Evolutionary conservation across 1,284 basidiomycete genomes (phyloP), one percentile per base, ranked within the genome.

Genomic region (Boletus sp.): DNA sequence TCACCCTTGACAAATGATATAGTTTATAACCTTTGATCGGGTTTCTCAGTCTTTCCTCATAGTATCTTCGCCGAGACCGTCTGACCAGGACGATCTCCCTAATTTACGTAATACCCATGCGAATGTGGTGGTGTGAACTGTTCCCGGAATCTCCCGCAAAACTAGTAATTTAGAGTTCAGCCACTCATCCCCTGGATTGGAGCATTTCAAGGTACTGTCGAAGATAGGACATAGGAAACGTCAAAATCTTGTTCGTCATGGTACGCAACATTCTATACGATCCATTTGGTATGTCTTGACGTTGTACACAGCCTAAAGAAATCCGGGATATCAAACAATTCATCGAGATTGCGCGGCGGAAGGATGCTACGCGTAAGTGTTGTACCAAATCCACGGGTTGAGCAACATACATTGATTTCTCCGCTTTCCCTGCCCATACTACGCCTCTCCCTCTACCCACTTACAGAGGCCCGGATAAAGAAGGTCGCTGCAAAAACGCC

Each of bases 291-390:
- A 2, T 39, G 4, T 35, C 8, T 18, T 72, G 39, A 69, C 49
- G 18, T 49, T 53, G 11, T 51, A 12, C 35, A 33, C 74, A 98
- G 96, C 96, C 96, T 64, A 94, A 97, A 82, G 93, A 98, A 87
- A 89, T 99, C 80, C 85, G 85, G 72, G 96, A 99, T 80, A 98
- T 99, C 84, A 99, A 99, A 85, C 84, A 94, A 77, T 98, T 99
- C 84, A 92, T 99, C 78, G 91, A 94, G 82, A 94, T 96, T 75
- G 91, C 96, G 61, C 88, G 89, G 80, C 88, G 92, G 77, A 93
- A 92, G 80, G 89, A 91, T 80, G 88, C 91, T 57, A 83, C 82
- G 57, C 89, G 92, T 88, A 69, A 58, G 73, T 65, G 24, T 35
- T 18, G 16, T 41, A 54, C n/a, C 64, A 60, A 9, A 65, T 43